A percentile compares a stretch with the other conserved stretches of the same genome.
phyloP scores from a whole-genome alignment of 257 asterid species.

The Nicotiana knightiana region DNA sequence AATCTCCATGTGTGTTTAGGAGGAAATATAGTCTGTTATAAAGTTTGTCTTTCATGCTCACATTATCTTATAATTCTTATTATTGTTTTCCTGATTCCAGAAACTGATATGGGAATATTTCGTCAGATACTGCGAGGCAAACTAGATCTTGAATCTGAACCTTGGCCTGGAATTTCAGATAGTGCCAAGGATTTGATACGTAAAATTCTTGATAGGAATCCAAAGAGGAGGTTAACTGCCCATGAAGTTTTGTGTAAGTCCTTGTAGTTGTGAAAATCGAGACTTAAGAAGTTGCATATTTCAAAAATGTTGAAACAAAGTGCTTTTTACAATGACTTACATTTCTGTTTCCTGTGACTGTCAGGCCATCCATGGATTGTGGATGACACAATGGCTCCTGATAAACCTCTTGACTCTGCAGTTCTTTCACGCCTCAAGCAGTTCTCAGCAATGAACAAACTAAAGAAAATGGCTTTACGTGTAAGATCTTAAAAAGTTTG shows the following conservation, averaged over 20 bases:
- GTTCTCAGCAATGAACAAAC: slow-evolving; percentile 97
- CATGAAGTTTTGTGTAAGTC: slow-evolving; percentile 88
- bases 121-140: slow-evolving; percentile 75
- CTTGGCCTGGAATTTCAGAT: slow-evolving; percentile 87
- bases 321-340: not conserved
- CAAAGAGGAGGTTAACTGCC: slow-evolving; percentile 75
- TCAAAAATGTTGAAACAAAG: not conserved
- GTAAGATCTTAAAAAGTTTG: slow-evolving; percentile 38
- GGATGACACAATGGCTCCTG: slow-evolving; percentile 88
- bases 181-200: slow-evolving; percentile 77
- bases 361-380: slow-evolving; percentile 95
- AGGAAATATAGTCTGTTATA: not conserved
- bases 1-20: not conserved
- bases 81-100: slow-evolving; percentile 39
- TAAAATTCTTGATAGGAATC: slow-evolving; percentile 81
- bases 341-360: slow-evolving; percentile 11
- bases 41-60: not conserved
- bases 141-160: slow-evolving; percentile 82
- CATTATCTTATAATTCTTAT: not conserved
- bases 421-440: slow-evolving; percentile 91
- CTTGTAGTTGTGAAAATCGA: not conserved
- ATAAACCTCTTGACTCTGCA: slow-evolving; percentile 95
- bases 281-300: not conserved
- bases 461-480: slow-evolving; percentile 94
- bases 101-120: slow-evolving; percentile 95